Conservation (phyloP, 2,329 filamentous ascomycete species). For the Leptodontidium sp. region DNA sequence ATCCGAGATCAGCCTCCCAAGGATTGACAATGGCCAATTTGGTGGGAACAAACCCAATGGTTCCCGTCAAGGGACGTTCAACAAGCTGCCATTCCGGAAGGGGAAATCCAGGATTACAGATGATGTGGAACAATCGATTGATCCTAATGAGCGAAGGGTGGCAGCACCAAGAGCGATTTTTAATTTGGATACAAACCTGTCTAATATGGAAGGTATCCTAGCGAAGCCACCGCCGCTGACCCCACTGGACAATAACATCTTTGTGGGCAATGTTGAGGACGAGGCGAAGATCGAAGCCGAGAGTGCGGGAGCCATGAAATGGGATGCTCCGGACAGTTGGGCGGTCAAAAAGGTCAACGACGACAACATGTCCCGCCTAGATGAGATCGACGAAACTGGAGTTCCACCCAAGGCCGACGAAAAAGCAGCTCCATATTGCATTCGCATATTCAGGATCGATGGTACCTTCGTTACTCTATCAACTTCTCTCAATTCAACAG, state of each 20-base stretch:
- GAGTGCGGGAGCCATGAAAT: constrained; percentile 60
- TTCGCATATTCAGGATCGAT: constrained; percentile 93
- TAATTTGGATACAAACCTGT: constrained; percentile 85
- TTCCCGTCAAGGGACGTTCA: constrained; percentile 43
- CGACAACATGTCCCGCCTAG: constrained; percentile 63
- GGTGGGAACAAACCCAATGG: constrained; percentile 23
- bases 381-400: constrained; percentile 73
- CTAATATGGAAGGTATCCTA: constrained; percentile 91
- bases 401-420: constrained; percentile 76
- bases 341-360: constrained; percentile 80
- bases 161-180: constrained; percentile 63
- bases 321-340: constrained; percentile 98
- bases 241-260: constrained; percentile 68
- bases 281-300: constrained; percentile 49
- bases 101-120: constrained; percentile 59
- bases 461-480: constrained; percentile 94
- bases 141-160: constrained; percentile 34
- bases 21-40: constrained; percentile 37
- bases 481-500: constrained; percentile 82
- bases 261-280: constrained; percentile 53
- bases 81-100: constrained; percentile 70
- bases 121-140: constrained; percentile 61
- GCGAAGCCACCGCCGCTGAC: constrained; percentile 74
- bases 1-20: constrained; percentile 41
- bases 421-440: constrained; percentile 82